These are phyloP conservation scores for Nakazawaea pomicola DNA, from an alignment of 805 yeast species.

Conservation along the genomic window DNA sequence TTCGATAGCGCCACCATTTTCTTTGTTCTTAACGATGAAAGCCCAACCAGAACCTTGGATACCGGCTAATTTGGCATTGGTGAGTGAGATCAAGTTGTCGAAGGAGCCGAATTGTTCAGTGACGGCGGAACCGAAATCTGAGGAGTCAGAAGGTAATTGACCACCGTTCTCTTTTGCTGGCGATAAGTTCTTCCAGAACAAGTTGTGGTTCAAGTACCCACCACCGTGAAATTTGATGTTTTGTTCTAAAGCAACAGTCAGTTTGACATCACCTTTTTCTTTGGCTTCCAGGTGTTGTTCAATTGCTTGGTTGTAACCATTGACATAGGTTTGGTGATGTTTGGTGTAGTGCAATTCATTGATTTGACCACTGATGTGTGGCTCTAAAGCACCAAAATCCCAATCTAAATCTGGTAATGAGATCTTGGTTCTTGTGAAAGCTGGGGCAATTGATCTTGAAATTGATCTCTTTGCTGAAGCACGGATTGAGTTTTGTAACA, in stretches of 20 bases:
- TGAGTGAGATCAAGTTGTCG: conserved; percentile 57
- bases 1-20: conserved; percentile 68
- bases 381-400: conserved; percentile 84
- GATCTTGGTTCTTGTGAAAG: conserved; percentile 53
- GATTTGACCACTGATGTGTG: conserved; percentile 79
- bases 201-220: conserved; percentile 79
- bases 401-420: conserved; percentile 78
- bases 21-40: conserved; percentile 77
- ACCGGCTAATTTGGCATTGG: conserved; percentile 75
- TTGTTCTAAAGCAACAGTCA: conserved; percentile 62
- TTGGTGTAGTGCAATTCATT: conserved; percentile 83
- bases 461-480: conserved; percentile 2
- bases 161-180: conserved; percentile 80
- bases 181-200: conserved; percentile 86
- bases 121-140: conserved; percentile 57
- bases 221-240: conserved; percentile 89
- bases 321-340: conserved; percentile 91
- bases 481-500: conserved; percentile 9
- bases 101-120: conserved; percentile 62
- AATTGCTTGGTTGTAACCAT: conserved; percentile 72
- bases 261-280: conserved; percentile 50
- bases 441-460: conserved; percentile 11
- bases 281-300: conserved; percentile 70
- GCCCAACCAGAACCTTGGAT: conserved; percentile 97
- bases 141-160: conserved; percentile 46